Base-by-base conservation (phyloP, 2,329 filamentous ascomycete species). In the Aspergillus floridensis region DNA sequence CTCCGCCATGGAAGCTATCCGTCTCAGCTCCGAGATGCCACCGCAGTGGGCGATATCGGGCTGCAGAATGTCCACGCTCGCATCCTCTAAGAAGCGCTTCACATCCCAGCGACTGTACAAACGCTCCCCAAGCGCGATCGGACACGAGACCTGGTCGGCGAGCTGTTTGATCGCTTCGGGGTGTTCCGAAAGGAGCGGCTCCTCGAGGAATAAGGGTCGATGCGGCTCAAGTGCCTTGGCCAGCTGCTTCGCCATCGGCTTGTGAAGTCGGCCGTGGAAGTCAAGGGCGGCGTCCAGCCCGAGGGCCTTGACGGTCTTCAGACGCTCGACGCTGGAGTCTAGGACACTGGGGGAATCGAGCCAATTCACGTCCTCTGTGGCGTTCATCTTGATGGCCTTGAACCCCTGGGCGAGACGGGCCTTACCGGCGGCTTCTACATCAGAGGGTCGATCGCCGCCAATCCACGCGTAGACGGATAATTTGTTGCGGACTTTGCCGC, bases 241-340 rank as follows among this genome's bases (percentile, higher is more conserved):
- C 2, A 93, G 81, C 65, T 92, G 89, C 65, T 90, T 91, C 0
- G 89, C 89, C 88, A 92, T 92, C n/a, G 88, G 87, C 62, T 88
- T 88, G 74, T 92, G 89, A 0, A 91, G 79, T 8, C 89, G 84
- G 3, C 90, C 90, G 70, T 93, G 90, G 73, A 92, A 92, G 67
- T 93, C 90, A 26, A 93, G 80, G 1, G 86, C 90, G 0, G 83
- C 89, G 58, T 92, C 89, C 65, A 93, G 82, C 1, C 89, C 89
- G 0, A 91, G 75, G 0, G 81, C 80, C 70, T 89, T 91, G 10
- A 93, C 89, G 0, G 83, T 79, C 65, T 87, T 86, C 12, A 93
- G 77, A 1, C 90, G 81, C 59, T 89, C 84, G 2, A 92, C 85
- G 49, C 84, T 86, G 5, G 82, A 78, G 49, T 88, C 81, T 0